Percentiles rank a stretch among this genome's conserved stretches.
These are phyloP conservation scores for Erythrobasidium hasegawianum DNA, from an alignment of 1,284 basidiomycete species.

Conservation along the genomic window DNA sequence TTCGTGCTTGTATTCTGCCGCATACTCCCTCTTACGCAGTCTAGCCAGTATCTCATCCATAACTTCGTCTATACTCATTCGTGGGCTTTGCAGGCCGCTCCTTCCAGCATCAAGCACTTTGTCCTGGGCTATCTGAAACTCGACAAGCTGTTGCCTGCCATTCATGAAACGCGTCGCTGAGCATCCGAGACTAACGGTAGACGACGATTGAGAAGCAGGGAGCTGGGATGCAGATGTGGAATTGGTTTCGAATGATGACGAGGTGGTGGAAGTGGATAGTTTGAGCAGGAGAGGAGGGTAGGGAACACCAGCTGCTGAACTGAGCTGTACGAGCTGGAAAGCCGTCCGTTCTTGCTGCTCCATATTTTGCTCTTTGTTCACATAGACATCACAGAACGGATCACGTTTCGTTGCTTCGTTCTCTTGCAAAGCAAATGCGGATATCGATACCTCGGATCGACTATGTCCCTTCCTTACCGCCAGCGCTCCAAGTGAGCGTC, in stretches of 20 bases:
- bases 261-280: neutral
- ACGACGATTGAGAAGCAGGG: neutral
- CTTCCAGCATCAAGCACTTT: constrained; percentile 22
- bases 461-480: constrained; percentile 30
- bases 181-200: neutral
- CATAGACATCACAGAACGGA: neutral
- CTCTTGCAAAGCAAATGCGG: no score
- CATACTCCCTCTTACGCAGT: constrained; percentile 1
- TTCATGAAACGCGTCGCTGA: constrained; percentile 28
- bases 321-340: constrained; percentile 15
- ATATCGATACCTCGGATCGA: constrained; percentile 35
- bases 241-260: neutral
- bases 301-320: constrained; percentile 6
- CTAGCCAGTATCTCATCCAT: constrained; percentile 5
- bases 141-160: constrained; percentile 23
- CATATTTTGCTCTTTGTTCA: no score
- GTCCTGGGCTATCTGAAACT: neutral
- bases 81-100: constrained; percentile 7
- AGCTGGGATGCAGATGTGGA: neutral
- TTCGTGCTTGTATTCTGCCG: neutral
- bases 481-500: constrained; percentile 23
- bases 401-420: neutral
- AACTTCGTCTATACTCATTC: constrained; percentile 5
- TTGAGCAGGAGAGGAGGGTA: constrained; percentile 25
- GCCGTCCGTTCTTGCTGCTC: neutral